Evolutionary conservation across 768 basidiomycete genomes (phyloP).

Genomic region (Botryobasidium botryosum): DNA sequence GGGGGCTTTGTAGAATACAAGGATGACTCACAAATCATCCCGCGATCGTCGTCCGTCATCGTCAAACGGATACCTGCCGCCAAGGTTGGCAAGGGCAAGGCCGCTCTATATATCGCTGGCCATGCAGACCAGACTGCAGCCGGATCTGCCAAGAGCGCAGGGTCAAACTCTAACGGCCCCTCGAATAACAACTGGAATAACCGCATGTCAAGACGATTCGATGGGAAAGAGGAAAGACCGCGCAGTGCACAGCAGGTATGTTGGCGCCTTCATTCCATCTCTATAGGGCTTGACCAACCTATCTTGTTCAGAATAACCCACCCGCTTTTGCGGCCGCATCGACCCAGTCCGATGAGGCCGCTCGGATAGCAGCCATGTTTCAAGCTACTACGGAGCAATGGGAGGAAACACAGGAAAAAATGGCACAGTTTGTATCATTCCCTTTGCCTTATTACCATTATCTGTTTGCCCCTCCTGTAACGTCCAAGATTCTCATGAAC

Average conservation of each 20-base stretch:
- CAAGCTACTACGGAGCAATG: conserved; percentile 86
- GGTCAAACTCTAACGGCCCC: neutral
- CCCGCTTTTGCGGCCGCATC: too few relatives aligned
- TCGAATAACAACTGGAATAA: conserved; percentile 34
- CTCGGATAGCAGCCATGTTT: conserved; percentile 98
- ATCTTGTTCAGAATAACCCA: too few relatives aligned
- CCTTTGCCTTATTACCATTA: conserved; percentile 4
- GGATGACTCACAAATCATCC: conserved; percentile 83
- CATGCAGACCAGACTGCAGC: conserved; percentile 19
- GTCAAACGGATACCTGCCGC: conserved; percentile 77
- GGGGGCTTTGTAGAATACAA: conserved; percentile 48
- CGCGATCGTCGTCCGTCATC: conserved; percentile 85
- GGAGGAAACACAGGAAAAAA: conserved; percentile 98
- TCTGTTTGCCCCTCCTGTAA: conserved; percentile 20
- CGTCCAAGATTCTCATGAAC: conserved; percentile 31
- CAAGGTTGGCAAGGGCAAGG: conserved; percentile 69
- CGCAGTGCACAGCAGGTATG: neutral
- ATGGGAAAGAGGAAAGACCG: conserved; percentile 51
- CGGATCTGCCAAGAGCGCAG: neutral
- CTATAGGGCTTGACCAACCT: neutral
- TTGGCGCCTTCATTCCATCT: neutral
- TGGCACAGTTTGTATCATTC: conserved; percentile 86
- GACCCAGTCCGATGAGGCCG: conserved; percentile 52
- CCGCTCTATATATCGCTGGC: conserved; percentile 52
- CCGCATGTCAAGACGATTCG: conserved; percentile 81